A percentile compares a stretch with the other conserved stretches of the same genome.
Conservation (phyloP, 805 yeast genomes). For the Pichia cabralensis region DNA sequence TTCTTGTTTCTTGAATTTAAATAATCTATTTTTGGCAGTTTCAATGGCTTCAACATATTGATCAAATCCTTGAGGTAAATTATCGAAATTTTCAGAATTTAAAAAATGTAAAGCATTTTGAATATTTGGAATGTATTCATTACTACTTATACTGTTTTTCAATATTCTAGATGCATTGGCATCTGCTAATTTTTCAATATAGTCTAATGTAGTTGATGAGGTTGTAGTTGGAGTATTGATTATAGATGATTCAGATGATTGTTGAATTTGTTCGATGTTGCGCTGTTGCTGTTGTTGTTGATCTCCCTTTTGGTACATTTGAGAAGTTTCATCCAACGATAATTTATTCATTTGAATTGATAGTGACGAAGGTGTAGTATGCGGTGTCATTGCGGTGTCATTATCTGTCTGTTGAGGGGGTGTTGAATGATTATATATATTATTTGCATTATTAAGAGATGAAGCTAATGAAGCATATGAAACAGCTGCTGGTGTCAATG, state of each 20-base stretch:
- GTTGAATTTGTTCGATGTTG: too few relatives aligned
- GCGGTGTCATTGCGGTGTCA: too few relatives aligned
- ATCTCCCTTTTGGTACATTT: too few relatives aligned
- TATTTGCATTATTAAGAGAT: constrained; percentile 3
- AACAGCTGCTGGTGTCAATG: constrained; percentile 3
- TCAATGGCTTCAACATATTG: constrained; percentile 21
- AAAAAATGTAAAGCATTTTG: constrained; percentile 14
- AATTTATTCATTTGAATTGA: too few relatives aligned
- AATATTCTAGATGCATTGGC: constrained; percentile 3
- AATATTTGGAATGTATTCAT: constrained; percentile 2
- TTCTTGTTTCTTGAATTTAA: constrained; percentile 9
- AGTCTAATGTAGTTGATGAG: too few relatives aligned
- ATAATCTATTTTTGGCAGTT: constrained; percentile 23
- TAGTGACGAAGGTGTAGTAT: neutral
- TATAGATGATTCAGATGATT: constrained; percentile 3
- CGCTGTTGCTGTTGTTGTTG: too few relatives aligned
- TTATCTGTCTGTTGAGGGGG: too few relatives aligned
- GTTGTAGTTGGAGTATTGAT: neutral
- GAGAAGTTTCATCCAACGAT: too few relatives aligned
- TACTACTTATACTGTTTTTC: neutral
- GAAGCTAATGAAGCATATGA: constrained; percentile 11
- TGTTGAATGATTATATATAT: neutral
- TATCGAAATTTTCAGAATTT: constrained; percentile 15
- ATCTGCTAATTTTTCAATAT: constrained; percentile 4
- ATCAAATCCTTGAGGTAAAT: constrained; percentile 20